Evolutionary conservation across 2,329 filamentous ascomycete species (phyloP), one percentile per base, ranked within the genome.

Genomic region (Trichoderma sp.): DNA sequence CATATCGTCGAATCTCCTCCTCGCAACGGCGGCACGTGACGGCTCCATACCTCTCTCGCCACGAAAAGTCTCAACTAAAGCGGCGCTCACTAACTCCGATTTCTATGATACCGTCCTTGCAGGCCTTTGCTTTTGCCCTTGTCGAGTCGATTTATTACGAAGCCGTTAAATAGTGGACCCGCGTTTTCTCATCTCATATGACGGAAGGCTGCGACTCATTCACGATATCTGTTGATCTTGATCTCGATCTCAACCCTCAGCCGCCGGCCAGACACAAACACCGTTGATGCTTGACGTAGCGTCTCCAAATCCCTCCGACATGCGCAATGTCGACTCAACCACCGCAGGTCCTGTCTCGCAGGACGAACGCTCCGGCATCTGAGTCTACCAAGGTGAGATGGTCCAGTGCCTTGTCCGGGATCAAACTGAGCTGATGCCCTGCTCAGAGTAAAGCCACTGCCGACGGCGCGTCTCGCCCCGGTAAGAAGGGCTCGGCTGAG

Each of bases 321-420:
- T 80, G 80, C 79, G 76, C 77, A 75, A 82, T 82, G 81, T 80
- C 81, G 74, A 74, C 77, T 69, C 76, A 77, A 73, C 73, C 79
- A 73, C 79, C 81, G 47, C 79, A 82, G 76, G 76, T 81, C 75
- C 75, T 81, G 74, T 76, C 80, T 74, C 79, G 80, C 73, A 79
- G 77, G 78, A 73, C 79, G 72, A 81, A 81, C 72, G 81, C 73
- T 36, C 67, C 76, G 72, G 72, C 75, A 15, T 74, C 75, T 65
- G 80, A 80, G 57, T 70, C 74, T 68, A 67, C 72, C 73, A 80
- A 77, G 75, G 79, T 80, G 74, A 78, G 74, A 70, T 57, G 43
- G 26, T 17, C 39, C 57, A 4, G 26, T 43, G 4, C 30, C 53
- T 11, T 13, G 36, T 68, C n/a, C 13, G n/a, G 26, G 39, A 55